These are phyloP conservation scores for Pleochaeta shiraiana DNA, from an alignment of 2,329 filamentous ascomycete genomes.

Conservation along the genomic window DNA sequence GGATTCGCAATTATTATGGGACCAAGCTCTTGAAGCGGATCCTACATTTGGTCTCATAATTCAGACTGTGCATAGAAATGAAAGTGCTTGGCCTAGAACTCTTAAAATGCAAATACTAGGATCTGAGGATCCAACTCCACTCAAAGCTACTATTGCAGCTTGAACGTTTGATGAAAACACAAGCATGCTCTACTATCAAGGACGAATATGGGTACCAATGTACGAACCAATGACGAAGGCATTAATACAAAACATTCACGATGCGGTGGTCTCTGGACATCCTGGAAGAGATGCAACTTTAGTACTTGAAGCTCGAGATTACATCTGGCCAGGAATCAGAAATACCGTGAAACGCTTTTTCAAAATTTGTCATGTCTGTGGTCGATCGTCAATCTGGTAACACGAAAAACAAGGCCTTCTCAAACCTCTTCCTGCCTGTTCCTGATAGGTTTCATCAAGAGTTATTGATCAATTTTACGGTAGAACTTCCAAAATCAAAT, in stretches of 20 bases:
- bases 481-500: neutral
- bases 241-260: neutral
- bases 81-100: neutral
- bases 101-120: neutral
- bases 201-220: neutral
- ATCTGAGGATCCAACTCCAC: neutral
- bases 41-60: neutral
- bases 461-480: neutral
- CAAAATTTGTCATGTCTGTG: neutral
- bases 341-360: neutral
- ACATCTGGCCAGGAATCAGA: neutral
- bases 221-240: neutral
- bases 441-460: neutral
- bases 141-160: neutral
- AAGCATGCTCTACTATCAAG: neutral
- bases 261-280: neutral
- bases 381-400: neutral
- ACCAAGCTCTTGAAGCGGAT: neutral
- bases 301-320: neutral
- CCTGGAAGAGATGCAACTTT: neutral
- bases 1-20: neutral
- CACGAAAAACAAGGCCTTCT: neutral
- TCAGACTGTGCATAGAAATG: neutral
- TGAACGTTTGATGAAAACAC: neutral
- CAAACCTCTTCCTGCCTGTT: neutral